phyloP scores from a whole-genome alignment of 768 basidiomycete genomes.

The Collybia nuda region DNA sequence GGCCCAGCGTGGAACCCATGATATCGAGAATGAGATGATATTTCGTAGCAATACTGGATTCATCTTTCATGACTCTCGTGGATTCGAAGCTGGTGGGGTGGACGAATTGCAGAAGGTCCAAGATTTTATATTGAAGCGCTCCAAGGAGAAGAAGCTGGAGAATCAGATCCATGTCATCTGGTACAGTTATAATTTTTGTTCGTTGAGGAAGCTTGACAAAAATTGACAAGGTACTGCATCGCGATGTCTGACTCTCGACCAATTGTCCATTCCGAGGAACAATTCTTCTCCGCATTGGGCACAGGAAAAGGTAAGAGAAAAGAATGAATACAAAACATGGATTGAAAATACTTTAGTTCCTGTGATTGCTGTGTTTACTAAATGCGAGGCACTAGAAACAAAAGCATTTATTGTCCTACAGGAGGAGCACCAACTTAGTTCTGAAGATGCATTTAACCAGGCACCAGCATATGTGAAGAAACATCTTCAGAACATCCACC shows the following conservation, averaged over 20 bases:
- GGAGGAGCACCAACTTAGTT: too few species aligned
- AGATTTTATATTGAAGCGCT: slow-evolving; percentile 26
- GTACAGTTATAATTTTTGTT: slow-evolving; percentile 16
- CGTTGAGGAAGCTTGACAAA: neutral
- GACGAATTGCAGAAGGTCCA: slow-evolving; percentile 26
- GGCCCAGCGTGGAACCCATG: slow-evolving; percentile 30
- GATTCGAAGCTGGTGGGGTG: slow-evolving; percentile 33
- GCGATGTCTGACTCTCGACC: slow-evolving; percentile 23
- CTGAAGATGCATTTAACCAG: neutral
- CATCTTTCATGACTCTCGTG: slow-evolving; percentile 43
- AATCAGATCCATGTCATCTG: slow-evolving; percentile 39
- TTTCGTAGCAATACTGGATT: slow-evolving; percentile 30
- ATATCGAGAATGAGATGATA: slow-evolving; percentile 27
- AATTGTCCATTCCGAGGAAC: slow-evolving; percentile 23
- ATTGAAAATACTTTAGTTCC: slow-evolving; percentile 27
- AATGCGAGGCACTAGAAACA: slow-evolving; percentile 28
- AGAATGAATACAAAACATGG: neutral
- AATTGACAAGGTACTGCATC: slow-evolving; percentile 38
- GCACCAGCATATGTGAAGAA: slow-evolving; percentile 12
- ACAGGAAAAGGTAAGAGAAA: slow-evolving; percentile 20
- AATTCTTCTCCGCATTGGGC: slow-evolving; percentile 26
- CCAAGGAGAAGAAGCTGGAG: slow-evolving; percentile 11
- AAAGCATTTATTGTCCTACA: slow-evolving; percentile 3
- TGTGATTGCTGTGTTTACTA: slow-evolving; percentile 36
- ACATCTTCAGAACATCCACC: slow-evolving; percentile 14